These are phyloP conservation scores for Yamadazyma olivae DNA, from an alignment of 805 yeast genomes.

Conservation along the genomic window DNA sequence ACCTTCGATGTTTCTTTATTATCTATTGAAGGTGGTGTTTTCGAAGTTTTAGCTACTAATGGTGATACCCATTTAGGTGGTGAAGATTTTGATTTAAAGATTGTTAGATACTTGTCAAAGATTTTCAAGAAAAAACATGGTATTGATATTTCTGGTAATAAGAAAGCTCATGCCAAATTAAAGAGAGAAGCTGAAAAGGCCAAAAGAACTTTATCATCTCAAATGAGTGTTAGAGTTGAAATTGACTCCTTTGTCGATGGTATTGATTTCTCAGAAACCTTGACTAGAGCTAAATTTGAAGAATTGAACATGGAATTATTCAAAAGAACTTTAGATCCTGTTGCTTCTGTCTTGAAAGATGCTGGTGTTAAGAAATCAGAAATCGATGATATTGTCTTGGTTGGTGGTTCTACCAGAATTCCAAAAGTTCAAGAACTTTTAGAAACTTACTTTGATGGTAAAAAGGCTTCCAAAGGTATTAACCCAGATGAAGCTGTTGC, in stretches of 20 bases:
- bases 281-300: constrained; percentile 48
- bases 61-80: constrained; percentile 54
- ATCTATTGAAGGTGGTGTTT: constrained; percentile 47
- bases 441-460: constrained; percentile 53
- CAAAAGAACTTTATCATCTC: constrained; percentile 46
- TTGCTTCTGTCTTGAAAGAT: constrained; percentile 45
- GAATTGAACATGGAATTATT: constrained; percentile 44
- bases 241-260: constrained; percentile 48
- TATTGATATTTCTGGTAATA: constrained; percentile 38
- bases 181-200: constrained; percentile 50
- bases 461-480: constrained; percentile 47
- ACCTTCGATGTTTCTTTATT: constrained; percentile 80
- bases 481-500: constrained; percentile 52
- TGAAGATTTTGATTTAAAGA: constrained; percentile 46
- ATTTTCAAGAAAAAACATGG: constrained; percentile 45
- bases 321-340: constrained; percentile 46
- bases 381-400: constrained; percentile 45
- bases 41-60: constrained; percentile 46
- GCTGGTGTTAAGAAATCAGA: constrained; percentile 44
- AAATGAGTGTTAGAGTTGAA: constrained; percentile 51
- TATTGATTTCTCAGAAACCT: constrained; percentile 45
- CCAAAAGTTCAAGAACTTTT: constrained; percentile 49
- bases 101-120: constrained; percentile 41
- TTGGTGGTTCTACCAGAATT: constrained; percentile 51
- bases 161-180: constrained; percentile 44